phyloP scores from a whole-genome alignment of 129 eudicot species.

The Rutidosis leptorrhynchoides region DNA sequence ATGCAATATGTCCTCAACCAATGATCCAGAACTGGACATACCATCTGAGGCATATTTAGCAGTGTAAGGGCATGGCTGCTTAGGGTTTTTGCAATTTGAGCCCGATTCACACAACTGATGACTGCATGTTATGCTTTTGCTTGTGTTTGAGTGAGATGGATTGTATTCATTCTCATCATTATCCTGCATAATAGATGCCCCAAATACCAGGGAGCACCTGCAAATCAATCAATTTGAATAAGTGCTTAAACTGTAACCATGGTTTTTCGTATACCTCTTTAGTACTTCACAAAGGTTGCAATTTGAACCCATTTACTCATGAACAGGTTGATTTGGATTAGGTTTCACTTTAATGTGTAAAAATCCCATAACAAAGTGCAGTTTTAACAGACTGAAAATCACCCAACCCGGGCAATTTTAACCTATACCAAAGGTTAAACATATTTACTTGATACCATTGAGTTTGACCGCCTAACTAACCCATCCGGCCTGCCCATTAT shows the following conservation, averaged over 20 bases:
- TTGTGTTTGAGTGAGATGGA: constrained; percentile 80
- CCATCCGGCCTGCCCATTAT: not conserved
- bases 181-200: constrained; percentile 99
- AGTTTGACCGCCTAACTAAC: not conserved
- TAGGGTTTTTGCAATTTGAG: constrained; percentile 56
- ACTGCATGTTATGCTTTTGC: constrained; percentile 74
- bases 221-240: constrained; percentile 98
- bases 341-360: not conserved
- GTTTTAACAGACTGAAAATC: not conserved
- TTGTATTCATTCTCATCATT: constrained; percentile 73
- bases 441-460: not conserved
- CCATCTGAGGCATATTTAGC: constrained; percentile 49
- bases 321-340: not conserved
- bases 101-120: constrained; percentile 67
- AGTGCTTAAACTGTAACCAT: constrained; percentile 70
- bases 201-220: constrained; percentile 99
- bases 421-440: not conserved
- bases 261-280: constrained; percentile 26
- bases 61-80: constrained; percentile 73
- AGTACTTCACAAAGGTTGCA: not conserved
- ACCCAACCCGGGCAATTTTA: not conserved
- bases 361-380: not conserved
- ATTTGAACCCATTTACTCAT: not conserved
- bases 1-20: constrained; percentile 87
- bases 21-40: constrained; percentile 93